A percentile compares a stretch with the other conserved stretches of the same genome.
phyloP scores from a whole-genome alignment of 2,329 filamentous ascomycete species.

The Cercospora sp. region DNA sequence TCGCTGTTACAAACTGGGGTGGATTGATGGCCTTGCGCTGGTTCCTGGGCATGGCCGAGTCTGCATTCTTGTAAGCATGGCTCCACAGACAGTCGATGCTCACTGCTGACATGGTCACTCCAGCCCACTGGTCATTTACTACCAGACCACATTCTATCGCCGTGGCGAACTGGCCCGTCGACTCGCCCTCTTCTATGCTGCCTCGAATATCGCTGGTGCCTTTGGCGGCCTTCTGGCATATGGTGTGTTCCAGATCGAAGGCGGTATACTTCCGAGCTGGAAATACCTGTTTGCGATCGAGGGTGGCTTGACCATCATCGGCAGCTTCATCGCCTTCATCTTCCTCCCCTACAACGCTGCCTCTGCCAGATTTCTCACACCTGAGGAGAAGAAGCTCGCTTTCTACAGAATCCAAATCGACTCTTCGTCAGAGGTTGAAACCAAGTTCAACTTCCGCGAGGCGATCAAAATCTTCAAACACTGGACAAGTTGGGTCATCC shows the following conservation, averaged over 20 bases:
- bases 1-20: constrained; percentile 60
- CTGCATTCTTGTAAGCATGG: constrained; percentile 5
- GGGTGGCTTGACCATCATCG: constrained; percentile 58
- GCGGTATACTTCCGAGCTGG: constrained; percentile 57
- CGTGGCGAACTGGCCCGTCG: constrained; percentile 70
- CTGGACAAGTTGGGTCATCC: constrained; percentile 56
- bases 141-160: constrained; percentile 64
- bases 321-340: constrained; percentile 64
- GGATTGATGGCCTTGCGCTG: constrained; percentile 68
- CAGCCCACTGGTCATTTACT: constrained; percentile 69
- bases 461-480: constrained; percentile 57
- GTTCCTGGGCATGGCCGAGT: constrained; percentile 55
- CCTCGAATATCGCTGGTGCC: constrained; percentile 70
- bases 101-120: constrained; percentile 47
- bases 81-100: too few relatives aligned
- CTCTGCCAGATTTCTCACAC: constrained; percentile 64
- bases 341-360: constrained; percentile 67
- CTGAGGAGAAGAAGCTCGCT: constrained; percentile 67
- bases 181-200: constrained; percentile 73
- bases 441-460: constrained; percentile 56
- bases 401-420: constrained; percentile 75
- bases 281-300: constrained; percentile 67
- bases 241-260: constrained; percentile 61
- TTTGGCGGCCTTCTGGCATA: constrained; percentile 63
- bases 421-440: constrained; percentile 64